These are phyloP conservation scores for Phytophthora rubi DNA, from an alignment of 352 stramenopile species.

Conservation along the genomic window DNA sequence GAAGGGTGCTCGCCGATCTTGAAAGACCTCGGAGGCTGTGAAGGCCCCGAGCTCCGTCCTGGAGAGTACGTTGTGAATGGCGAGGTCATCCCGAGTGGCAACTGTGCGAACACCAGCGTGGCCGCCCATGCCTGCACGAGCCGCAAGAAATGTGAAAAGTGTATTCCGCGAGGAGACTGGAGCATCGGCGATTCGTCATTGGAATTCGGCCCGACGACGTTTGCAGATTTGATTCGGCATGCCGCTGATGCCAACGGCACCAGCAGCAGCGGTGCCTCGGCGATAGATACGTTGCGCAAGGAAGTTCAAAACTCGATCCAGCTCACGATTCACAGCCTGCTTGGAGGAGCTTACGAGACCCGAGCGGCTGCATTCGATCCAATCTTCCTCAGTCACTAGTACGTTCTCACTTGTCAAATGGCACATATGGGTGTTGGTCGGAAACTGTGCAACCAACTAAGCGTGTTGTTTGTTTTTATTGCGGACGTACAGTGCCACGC, in stretches of 20 bases:
- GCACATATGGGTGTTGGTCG: neutral
- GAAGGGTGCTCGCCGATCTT: constrained; percentile 56
- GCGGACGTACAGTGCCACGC: constrained; percentile 42
- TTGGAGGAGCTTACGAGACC: constrained; percentile 52
- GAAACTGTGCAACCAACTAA: neutral
- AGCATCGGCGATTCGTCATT: constrained; percentile 64
- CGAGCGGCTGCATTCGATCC: constrained; percentile 52
- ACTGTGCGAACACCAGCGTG: constrained; percentile 65
- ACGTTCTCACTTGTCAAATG: constrained; percentile 16
- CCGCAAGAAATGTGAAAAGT: constrained; percentile 56
- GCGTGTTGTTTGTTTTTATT: constrained; percentile 1
- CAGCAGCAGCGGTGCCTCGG: constrained; percentile 28
- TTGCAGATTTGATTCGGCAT: constrained; percentile 63
- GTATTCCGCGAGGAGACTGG: constrained; percentile 72
- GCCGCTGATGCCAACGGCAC: constrained; percentile 39
- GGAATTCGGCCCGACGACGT: constrained; percentile 67
- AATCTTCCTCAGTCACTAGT: constrained; percentile 59
- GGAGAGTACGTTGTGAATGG: constrained; percentile 40
- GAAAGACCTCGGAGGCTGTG: constrained; percentile 60
- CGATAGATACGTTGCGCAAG: constrained; percentile 44
- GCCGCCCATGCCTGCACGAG: constrained; percentile 51
- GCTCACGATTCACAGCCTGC: constrained; percentile 47
- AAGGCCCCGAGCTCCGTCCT: constrained; percentile 40
- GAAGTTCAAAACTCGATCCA: constrained; percentile 50
- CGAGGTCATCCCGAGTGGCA: constrained; percentile 38